A percentile compares a stretch with the other conserved stretches of the same genome.
phyloP scores from a whole-genome alignment of 2,329 filamentous ascomycete genomes.

The Alternaria incomplexa region DNA sequence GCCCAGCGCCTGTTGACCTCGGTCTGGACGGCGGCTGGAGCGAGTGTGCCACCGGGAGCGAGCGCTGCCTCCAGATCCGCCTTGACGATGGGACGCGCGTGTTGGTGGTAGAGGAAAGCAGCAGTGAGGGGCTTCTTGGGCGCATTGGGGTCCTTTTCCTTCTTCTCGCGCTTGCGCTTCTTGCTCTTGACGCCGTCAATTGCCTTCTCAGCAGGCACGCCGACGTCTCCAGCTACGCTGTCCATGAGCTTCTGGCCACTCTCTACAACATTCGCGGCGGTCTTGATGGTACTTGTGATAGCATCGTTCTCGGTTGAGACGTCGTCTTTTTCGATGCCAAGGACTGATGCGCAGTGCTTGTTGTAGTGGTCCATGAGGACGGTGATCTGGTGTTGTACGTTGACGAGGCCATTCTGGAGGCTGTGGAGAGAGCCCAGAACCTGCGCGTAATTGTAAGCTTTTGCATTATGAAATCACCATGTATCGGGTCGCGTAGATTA shows the following conservation, averaged over 20 bases:
- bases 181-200: constrained; percentile 37
- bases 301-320: constrained; percentile 51
- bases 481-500: constrained; percentile 29
- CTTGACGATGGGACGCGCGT: constrained; percentile 82
- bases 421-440: constrained; percentile 78
- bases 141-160: constrained; percentile 78
- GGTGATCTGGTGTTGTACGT: constrained; percentile 66
- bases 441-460: constrained; percentile 52
- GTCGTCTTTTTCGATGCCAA: constrained; percentile 53
- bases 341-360: constrained; percentile 83
- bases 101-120: constrained; percentile 94
- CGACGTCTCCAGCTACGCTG: constrained; percentile 26
- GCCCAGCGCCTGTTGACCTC: constrained; percentile 89
- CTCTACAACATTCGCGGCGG: constrained; percentile 38
- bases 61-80: constrained; percentile 60
- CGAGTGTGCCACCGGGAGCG: constrained; percentile 70
- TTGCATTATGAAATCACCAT: constrained; percentile 1
- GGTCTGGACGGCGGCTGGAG: constrained; percentile 85
- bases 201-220: constrained; percentile 13
- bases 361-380: constrained; percentile 84
- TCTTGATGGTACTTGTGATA: constrained; percentile 30
- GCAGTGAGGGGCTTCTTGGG: constrained; percentile 93
- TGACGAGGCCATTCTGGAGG: constrained; percentile 65
- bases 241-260: constrained; percentile 31
- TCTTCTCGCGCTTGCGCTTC: constrained; percentile 88